These are phyloP conservation scores for Trichoderma reesei DNA, from an alignment of 495 filamentous ascomycete genomes.

Conservation along the genomic window DNA sequence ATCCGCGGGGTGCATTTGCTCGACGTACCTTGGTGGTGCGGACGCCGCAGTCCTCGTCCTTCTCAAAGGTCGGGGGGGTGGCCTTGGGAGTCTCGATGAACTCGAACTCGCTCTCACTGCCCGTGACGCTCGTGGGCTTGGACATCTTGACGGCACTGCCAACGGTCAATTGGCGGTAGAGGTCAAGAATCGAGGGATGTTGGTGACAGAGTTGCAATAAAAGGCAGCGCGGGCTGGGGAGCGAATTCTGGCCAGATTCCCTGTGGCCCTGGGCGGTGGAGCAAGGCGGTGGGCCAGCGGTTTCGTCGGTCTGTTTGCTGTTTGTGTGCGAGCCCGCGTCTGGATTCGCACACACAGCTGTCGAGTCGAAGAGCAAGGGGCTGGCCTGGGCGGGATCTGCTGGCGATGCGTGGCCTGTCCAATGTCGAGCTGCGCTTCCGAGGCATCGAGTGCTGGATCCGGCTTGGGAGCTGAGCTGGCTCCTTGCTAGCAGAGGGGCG, in stretches of 20 bases:
- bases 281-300: neutral
- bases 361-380: no score
- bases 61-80: constrained; percentile 44
- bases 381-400: no score
- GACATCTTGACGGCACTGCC: constrained; percentile 3
- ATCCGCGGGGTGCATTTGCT: no score
- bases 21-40: constrained; percentile 57
- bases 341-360: no score
- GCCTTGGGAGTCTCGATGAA: constrained; percentile 70
- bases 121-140: constrained; percentile 12
- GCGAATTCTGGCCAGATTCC: constrained; percentile 2
- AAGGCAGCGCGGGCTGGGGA: neutral
- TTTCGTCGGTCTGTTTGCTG: neutral
- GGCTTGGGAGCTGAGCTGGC: neutral
- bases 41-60: constrained; percentile 61
- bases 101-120: constrained; percentile 50
- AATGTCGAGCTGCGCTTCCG: no score
- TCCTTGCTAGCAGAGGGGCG: neutral
- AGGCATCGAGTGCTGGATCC: no score
- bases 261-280: constrained; percentile 3
- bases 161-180: constrained; percentile 2
- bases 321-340: no score
- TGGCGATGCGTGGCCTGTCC: no score
- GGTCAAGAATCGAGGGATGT: neutral
- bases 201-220: constrained; percentile 1